phyloP scores from a whole-genome alignment of 2,329 filamentous ascomycete species.

The Pestalotiopsis sp. region DNA sequence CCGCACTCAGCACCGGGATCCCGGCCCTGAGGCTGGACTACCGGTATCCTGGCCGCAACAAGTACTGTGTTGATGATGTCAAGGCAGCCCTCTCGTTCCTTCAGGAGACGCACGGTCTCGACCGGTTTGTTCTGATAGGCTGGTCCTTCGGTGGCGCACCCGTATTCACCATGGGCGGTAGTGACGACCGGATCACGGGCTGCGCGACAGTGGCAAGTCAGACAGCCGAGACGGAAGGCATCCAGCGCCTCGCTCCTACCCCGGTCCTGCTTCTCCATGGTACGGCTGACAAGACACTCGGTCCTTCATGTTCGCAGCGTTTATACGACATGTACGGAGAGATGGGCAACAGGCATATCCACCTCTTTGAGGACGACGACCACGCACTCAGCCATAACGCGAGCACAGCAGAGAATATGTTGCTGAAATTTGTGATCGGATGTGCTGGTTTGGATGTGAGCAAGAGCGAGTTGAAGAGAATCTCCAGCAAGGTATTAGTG shows the following conservation, averaged over 20 bases:
- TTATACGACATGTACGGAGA: conserved; percentile 36
- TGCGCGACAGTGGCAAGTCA: conserved; percentile 40
- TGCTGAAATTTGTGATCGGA: conserved; percentile 37
- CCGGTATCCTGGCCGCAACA: conserved; percentile 19
- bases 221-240: conserved; percentile 34
- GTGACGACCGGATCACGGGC: conserved; percentile 20
- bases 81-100: conserved; percentile 36
- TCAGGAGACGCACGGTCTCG: conserved; percentile 26
- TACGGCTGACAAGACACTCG: conserved; percentile 35
- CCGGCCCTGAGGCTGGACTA: conserved; percentile 42
- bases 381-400: conserved; percentile 40
- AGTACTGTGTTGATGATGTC: conserved; percentile 36
- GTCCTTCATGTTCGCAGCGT: conserved; percentile 31
- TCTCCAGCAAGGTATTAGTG: conserved; percentile 18
- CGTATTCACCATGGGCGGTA: conserved; percentile 37
- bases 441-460: conserved; percentile 28
- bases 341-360: conserved; percentile 31
- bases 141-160: conserved; percentile 44
- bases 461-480: conserved; percentile 19
- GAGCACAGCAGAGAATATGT: conserved; percentile 34
- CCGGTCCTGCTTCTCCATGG: conserved; percentile 40
- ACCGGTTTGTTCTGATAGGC: conserved; percentile 39
- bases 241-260: conserved; percentile 29
- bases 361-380: conserved; percentile 38
- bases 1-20: conserved; percentile 31